A percentile compares a stretch with the other conserved stretches of the same genome.
These are phyloP conservation scores for Mycena maculata DNA, from an alignment of 768 basidiomycete species.

Conservation along the genomic window DNA sequence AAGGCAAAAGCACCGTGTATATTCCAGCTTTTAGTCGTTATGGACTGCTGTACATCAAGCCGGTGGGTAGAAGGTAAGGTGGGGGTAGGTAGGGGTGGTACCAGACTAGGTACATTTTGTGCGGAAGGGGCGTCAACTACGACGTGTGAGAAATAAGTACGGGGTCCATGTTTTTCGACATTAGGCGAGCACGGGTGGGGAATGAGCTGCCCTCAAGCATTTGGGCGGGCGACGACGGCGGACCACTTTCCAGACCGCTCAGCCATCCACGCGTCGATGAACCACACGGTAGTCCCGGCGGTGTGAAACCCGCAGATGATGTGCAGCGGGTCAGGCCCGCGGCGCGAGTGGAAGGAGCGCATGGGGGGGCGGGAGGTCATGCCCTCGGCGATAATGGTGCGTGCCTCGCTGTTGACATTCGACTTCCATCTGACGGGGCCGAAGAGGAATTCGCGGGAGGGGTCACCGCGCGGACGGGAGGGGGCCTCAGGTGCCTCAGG, in stretches of 20 bases:
- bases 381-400: conserved; percentile 8
- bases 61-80: conserved; percentile 4
- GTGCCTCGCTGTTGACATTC: neutral
- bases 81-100: neutral
- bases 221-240: conserved; percentile 13
- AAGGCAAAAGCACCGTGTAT: conserved; percentile 16
- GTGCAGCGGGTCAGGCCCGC: neutral
- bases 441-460: neutral
- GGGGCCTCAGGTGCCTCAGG: neutral
- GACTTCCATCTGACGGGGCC: neutral
- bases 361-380: conserved; percentile 1
- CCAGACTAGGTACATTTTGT: conserved; percentile 21
- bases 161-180: conserved; percentile 12
- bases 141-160: conserved; percentile 3
- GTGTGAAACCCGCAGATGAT: neutral
- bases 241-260: neutral
- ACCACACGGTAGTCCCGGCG: neutral
- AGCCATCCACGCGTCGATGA: conserved; percentile 8
- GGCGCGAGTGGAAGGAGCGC: neutral
- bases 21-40: conserved; percentile 23
- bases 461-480: neutral
- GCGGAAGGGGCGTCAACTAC: neutral
- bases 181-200: neutral
- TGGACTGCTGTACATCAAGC: neutral
- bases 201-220: conserved; percentile 20